Percentiles rank a stretch among this genome's conserved stretches.
phyloP scores from a whole-genome alignment of 768 basidiomycete species.

The Suillus americanus region DNA sequence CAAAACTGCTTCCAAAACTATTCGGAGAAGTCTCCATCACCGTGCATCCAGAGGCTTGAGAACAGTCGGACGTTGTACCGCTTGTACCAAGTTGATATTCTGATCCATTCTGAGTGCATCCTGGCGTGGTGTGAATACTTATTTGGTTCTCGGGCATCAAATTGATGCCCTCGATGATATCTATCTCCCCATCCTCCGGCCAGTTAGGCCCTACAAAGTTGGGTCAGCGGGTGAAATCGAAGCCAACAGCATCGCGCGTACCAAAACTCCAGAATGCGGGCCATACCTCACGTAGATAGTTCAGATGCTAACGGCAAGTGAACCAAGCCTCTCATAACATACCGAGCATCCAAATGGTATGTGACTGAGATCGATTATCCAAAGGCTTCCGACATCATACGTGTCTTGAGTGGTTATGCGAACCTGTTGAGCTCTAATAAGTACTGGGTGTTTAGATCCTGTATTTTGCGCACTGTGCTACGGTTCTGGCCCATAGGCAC shows the following conservation, averaged over 20 bases:
- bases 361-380: slow-evolving; percentile 46
- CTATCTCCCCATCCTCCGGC: slow-evolving; percentile 52
- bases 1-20: slow-evolving; percentile 25
- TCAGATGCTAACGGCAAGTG: slow-evolving; percentile 6
- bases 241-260: slow-evolving; percentile 7
- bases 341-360: slow-evolving; percentile 61
- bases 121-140: slow-evolving; percentile 50
- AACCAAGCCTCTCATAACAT: slow-evolving; percentile 18
- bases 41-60: slow-evolving; percentile 28
- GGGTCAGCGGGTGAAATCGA: background rate
- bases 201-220: slow-evolving; percentile 29
- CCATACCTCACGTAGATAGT: slow-evolving; percentile 21
- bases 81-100: slow-evolving; percentile 33
- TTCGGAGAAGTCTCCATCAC: slow-evolving; percentile 30
- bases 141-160: slow-evolving; percentile 49
- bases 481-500: slow-evolving; percentile 52
- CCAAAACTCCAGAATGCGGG: slow-evolving; percentile 34
- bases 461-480: slow-evolving; percentile 46
- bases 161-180: slow-evolving; percentile 65
- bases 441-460: slow-evolving; percentile 9
- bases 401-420: slow-evolving; percentile 44
- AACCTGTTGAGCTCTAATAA: slow-evolving; percentile 30
- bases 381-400: slow-evolving; percentile 45
- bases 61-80: slow-evolving; percentile 22
- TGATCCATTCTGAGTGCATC: slow-evolving; percentile 34